phyloP scores from a whole-genome alignment of 768 basidiomycete species.

The Gelatoporia subvermispora region DNA sequence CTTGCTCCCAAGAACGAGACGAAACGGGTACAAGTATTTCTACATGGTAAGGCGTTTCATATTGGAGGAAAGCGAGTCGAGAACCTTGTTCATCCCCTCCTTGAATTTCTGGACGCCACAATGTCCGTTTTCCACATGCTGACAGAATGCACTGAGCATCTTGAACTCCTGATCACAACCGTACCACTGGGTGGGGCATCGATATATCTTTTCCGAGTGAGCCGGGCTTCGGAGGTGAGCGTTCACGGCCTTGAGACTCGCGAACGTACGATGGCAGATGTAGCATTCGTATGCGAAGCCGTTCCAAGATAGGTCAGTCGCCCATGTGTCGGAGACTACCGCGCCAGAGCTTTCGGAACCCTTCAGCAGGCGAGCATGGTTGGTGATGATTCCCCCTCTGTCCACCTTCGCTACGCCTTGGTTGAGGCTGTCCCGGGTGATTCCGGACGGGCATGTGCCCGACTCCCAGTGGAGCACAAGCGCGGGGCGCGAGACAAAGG shows the following conservation, averaged over 20 bases:
- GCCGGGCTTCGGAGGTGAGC: constrained; percentile 59
- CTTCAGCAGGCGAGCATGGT: constrained; percentile 48
- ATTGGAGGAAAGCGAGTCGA: constrained; percentile 24
- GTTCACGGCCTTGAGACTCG: constrained; percentile 43
- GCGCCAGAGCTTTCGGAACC: constrained; percentile 13
- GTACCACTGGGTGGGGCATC: constrained; percentile 40
- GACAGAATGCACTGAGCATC: constrained; percentile 53
- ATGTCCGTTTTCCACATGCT: constrained; percentile 60
- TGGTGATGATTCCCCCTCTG: constrained; percentile 44
- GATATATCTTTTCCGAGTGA: constrained; percentile 49
- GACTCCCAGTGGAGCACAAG: constrained; percentile 61
- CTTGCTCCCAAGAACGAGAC: too few relatives aligned
- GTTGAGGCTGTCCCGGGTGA: constrained; percentile 36
- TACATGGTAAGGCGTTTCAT: background rate
- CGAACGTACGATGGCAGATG: constrained; percentile 46
- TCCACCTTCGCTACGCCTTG: constrained; percentile 39
- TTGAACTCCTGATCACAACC: constrained; percentile 40
- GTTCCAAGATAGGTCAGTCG: constrained; percentile 39
- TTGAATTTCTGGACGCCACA: constrained; percentile 53
- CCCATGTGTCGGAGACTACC: constrained; percentile 28
- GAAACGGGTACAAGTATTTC: background rate
- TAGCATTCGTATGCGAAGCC: constrained; percentile 54
- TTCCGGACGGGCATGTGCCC: constrained; percentile 50
- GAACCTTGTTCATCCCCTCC: constrained; percentile 29
- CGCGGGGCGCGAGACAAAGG: constrained; percentile 50